Percentiles rank a stretch among this genome's conserved stretches.
Conservation (phyloP, 2,329 filamentous ascomycete species). For the Aspergillus nomiae region DNA sequence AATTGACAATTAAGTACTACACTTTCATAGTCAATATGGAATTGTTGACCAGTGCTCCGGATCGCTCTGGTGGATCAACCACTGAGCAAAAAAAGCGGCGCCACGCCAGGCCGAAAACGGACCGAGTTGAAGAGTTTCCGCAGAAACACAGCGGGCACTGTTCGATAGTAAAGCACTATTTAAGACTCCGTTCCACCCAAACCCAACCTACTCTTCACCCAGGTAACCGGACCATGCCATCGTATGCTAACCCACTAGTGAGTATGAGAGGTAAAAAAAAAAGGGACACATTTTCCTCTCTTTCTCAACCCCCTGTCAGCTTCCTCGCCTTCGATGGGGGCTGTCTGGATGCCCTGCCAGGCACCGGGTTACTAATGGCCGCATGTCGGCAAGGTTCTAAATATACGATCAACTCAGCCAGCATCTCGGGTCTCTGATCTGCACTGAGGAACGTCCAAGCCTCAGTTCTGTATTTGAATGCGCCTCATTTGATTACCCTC, state of each 20-base stretch:
- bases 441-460: not conserved
- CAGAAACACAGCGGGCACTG: no score
- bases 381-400: not conserved
- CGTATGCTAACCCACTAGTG: not conserved
- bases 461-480: not conserved
- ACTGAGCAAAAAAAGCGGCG: no score
- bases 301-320: not conserved
- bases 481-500: not conserved
- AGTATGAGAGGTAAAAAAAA: not conserved
- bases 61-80: no score
- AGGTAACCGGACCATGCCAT: not conserved
- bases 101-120: no score
- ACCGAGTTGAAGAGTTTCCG: no score
- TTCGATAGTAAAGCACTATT: not conserved
- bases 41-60: no score
- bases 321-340: not conserved
- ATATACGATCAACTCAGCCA: not conserved
- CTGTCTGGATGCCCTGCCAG: not conserved
- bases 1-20: no score
- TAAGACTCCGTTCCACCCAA: not conserved
- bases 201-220: not conserved
- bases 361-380: not conserved
- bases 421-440: not conserved
- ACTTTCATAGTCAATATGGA: no score
- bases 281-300: no score